Percentiles rank a stretch among this genome's conserved stretches.
Evolutionary conservation across 83 land plant genomes (phyloP).

Genomic region (Picea abies): DNA sequence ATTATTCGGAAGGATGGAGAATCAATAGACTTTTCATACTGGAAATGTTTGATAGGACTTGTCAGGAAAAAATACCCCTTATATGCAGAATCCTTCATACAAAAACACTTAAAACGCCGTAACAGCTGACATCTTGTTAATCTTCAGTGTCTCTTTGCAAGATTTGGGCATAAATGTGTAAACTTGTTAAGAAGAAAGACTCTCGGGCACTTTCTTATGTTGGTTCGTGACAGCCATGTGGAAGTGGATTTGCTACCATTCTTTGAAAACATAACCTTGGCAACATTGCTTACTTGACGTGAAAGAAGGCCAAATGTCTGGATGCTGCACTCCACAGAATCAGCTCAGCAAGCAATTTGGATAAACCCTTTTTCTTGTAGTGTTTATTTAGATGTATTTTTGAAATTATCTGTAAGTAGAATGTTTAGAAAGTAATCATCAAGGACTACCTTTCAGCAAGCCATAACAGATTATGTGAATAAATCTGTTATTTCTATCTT

Average conservation of each 20-base stretch:
- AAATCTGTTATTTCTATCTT: neutral
- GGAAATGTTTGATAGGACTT: constrained; percentile 75
- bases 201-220: neutral
- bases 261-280: neutral
- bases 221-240: neutral
- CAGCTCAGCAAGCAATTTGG: constrained; percentile 2
- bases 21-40: constrained; percentile 64
- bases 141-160: neutral
- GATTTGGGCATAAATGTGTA: neutral
- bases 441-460: neutral
- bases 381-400: neutral
- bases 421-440: constrained; percentile 1
- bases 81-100: constrained; percentile 59
- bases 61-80: constrained; percentile 59
- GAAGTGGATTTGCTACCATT: neutral
- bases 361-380: neutral
- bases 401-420: neutral
- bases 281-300: neutral
- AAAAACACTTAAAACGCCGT: constrained; percentile 49
- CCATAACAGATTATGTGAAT: neutral
- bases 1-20: constrained; percentile 63
- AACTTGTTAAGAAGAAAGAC: neutral
- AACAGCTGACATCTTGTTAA: neutral
- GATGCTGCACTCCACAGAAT: neutral
- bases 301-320: constrained; percentile 1